Evolutionary conservation across 176 grass and related monocot genomes (phyloP).

Genomic region (Juncus inflexus): DNA sequence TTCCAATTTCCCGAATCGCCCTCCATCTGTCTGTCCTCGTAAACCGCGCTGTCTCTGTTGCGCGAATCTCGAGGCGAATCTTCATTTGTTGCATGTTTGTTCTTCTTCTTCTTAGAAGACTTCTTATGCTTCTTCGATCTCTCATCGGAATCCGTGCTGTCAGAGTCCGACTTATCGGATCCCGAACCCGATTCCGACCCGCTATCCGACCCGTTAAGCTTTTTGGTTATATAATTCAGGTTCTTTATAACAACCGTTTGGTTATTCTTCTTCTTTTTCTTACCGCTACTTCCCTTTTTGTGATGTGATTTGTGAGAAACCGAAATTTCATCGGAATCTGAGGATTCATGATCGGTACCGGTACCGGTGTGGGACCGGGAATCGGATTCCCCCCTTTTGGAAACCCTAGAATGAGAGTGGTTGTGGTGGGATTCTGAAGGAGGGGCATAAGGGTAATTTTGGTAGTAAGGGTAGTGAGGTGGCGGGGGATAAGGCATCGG

Average conservation of each 20-base stretch:
- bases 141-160: slow-evolving; percentile 25
- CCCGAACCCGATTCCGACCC: slow-evolving; percentile 58
- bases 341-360: slow-evolving; percentile 50
- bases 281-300: slow-evolving; percentile 46
- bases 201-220: slow-evolving; percentile 51
- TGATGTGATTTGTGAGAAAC: slow-evolving; percentile 55
- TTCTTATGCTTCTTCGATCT: slow-evolving; percentile 45
- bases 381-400: slow-evolving; percentile 40
- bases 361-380: slow-evolving; percentile 60
- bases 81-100: slow-evolving; percentile 34
- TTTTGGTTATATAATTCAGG: slow-evolving; percentile 81
- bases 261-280: slow-evolving; percentile 65
- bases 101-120: slow-evolving; percentile 66
- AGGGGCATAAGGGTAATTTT: slow-evolving; percentile 47
- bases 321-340: slow-evolving; percentile 42
- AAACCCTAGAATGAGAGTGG: slow-evolving; percentile 35
- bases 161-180: slow-evolving; percentile 31
- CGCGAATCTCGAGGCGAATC: slow-evolving; percentile 40
- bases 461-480: slow-evolving; percentile 83
- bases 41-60: slow-evolving; percentile 42
- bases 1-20: slow-evolving; percentile 82
- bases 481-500: slow-evolving; percentile 74
- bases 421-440: slow-evolving; percentile 47
- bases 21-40: slow-evolving; percentile 30
- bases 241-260: slow-evolving; percentile 79